Conservation (phyloP, 768 basidiomycete species). For the Naganishia antarctica region DNA sequence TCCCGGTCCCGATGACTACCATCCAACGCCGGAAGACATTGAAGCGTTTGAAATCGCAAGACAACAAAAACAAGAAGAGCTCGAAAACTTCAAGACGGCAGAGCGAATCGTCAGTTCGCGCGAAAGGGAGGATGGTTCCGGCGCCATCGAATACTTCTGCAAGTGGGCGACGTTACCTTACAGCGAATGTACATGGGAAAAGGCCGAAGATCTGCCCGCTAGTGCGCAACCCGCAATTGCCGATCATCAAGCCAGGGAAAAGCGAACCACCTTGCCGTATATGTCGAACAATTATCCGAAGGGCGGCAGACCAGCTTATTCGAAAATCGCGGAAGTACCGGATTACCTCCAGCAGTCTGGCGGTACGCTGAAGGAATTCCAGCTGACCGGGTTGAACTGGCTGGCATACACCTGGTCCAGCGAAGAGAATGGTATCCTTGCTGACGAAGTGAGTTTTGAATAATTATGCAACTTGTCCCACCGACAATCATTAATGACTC, state of each 20-base stretch:
- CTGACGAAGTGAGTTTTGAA: constrained; percentile 64
- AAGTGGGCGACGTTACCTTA: constrained; percentile 90
- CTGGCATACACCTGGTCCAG: constrained; percentile 93
- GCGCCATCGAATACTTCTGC: constrained; percentile 74
- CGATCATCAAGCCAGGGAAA: constrained; percentile 70
- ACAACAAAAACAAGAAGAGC: constrained; percentile 83
- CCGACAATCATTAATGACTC: background rate
- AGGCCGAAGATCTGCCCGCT: constrained; percentile 68
- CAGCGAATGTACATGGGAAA: constrained; percentile 94
- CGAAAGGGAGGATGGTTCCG: constrained; percentile 56
- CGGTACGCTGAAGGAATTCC: constrained; percentile 91
- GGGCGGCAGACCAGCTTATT: constrained; percentile 68
- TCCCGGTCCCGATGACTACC: constrained; percentile 57
- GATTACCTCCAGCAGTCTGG: constrained; percentile 73
- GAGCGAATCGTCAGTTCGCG: constrained; percentile 83
- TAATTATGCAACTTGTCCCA: too few species aligned
- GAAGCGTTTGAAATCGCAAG: constrained; percentile 84
- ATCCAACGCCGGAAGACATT: constrained; percentile 75
- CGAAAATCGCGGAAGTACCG: constrained; percentile 80
- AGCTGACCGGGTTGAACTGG: constrained; percentile 97
- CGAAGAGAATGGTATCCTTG: constrained; percentile 92
- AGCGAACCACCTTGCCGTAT: constrained; percentile 74
- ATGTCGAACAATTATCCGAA: constrained; percentile 68
- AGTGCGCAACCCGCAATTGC: constrained; percentile 75
- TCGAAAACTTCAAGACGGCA: constrained; percentile 83